Conservation (phyloP, 176 grass and related monocot genomes). For the Aegilops umbellulata region DNA sequence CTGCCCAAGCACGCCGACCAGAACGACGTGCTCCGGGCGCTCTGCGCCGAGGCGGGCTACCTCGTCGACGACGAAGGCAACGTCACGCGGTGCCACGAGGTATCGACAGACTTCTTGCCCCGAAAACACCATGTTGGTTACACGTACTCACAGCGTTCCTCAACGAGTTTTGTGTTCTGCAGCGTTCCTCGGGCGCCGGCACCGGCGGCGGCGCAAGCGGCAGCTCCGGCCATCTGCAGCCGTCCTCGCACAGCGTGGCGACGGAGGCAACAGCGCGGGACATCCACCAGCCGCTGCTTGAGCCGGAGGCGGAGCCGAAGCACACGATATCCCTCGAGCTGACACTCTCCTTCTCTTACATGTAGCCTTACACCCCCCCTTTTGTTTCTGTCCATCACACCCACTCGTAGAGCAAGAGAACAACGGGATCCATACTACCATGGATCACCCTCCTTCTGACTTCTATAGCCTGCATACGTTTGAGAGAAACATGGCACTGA, state of each 20-base stretch:
- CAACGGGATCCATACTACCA: too few species aligned
- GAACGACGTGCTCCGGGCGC: conserved; percentile 83
- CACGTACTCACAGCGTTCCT: too few species aligned
- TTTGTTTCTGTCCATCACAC: too few species aligned
- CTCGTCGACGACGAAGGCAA: conserved; percentile 73
- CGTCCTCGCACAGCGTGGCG: conserved; percentile 5
- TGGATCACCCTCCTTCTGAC: too few species aligned
- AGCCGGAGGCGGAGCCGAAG: conserved; percentile 26
- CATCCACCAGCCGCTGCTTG: conserved; percentile 10
- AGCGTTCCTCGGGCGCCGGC: background rate
- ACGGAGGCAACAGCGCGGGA: background rate
- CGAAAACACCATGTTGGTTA: background rate
- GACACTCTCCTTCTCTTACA: conserved; percentile 81
- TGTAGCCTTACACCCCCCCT: too few species aligned
- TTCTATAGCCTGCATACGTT: too few species aligned
- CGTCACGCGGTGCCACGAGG: conserved; percentile 49
- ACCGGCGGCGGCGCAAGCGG: background rate
- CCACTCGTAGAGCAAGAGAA: too few species aligned
- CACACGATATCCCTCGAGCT: conserved; percentile 60
- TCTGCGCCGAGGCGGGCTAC: conserved; percentile 82
- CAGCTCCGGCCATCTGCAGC: conserved; percentile 24
- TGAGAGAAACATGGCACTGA: too few species aligned
- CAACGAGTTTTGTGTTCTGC: background rate
- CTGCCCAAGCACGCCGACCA: conserved; percentile 90
- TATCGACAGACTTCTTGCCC: background rate